Conservation (phyloP, 305 asterid species). For the Solanum chacoense region DNA sequence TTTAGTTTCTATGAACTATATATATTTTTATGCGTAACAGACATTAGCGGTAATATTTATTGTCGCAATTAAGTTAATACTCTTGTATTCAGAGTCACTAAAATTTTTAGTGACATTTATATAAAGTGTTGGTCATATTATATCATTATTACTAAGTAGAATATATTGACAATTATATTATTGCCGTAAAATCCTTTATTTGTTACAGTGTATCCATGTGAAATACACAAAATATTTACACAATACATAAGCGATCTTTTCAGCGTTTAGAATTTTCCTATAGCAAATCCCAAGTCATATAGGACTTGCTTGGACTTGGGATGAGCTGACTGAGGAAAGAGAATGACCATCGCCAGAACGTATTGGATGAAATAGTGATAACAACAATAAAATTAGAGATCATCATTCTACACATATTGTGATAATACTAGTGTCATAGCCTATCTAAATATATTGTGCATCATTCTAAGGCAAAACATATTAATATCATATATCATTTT, state of each 20-base stretch:
- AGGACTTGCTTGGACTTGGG: background rate
- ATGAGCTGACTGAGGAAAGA: background rate
- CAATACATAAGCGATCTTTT: background rate
- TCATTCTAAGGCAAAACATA: background rate
- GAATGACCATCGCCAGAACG: background rate
- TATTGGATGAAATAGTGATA: background rate
- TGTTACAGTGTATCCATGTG: background rate
- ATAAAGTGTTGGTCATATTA: background rate
- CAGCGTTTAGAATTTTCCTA: background rate
- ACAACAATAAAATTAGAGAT: background rate
- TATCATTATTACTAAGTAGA: no score
- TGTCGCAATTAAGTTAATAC: background rate
- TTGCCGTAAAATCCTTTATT: no score
- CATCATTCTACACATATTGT: background rate
- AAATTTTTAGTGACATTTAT: background rate
- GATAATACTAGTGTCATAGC: background rate
- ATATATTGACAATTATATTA: no score
- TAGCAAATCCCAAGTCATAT: background rate
- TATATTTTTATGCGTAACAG: background rate
- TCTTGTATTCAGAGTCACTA: background rate
- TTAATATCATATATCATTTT: background rate
- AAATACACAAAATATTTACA: no score
- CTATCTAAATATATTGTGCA: background rate
- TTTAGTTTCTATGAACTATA: background rate
- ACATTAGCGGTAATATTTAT: background rate